Percentiles rank a stretch among this genome's conserved stretches.
Conservation (phyloP, 2,329 filamentous ascomycete genomes). For the Clarireedia homoeocarpa region DNA sequence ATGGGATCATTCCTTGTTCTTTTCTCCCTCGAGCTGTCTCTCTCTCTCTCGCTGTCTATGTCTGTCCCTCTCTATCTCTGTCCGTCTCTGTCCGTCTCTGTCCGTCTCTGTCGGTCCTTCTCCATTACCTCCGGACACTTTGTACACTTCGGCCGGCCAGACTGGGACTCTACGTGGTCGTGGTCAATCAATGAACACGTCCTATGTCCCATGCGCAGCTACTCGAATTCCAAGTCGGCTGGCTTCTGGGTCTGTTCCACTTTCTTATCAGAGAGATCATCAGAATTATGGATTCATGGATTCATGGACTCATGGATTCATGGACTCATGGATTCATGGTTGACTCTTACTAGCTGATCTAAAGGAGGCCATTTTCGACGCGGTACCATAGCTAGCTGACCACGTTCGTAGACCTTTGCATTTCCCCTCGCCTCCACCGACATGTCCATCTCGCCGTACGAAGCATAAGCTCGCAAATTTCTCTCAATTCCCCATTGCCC, state of each 20-base stretch:
- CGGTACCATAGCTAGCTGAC: neutral
- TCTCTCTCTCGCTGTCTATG: too few relatives aligned
- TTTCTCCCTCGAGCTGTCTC: neutral
- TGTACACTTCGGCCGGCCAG: neutral
- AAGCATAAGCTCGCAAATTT: neutral
- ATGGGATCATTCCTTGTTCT: neutral
- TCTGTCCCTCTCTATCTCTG: neutral
- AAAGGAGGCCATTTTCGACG: neutral
- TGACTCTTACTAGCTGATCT: neutral
- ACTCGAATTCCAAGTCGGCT: neutral
- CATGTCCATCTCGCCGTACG: neutral
- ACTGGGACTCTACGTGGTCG: neutral
- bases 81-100: neutral
- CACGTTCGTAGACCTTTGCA: neutral
- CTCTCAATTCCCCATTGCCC: neutral
- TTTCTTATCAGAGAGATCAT: neutral
- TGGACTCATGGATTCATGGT: neutral
- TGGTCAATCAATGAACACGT: neutral
- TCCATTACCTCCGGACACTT: neutral
- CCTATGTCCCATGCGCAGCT: neutral
- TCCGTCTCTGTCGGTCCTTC: neutral
- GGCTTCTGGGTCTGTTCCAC: neutral
- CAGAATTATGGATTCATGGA: neutral
- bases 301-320: neutral
- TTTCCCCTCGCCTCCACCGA: neutral